Conservation (phyloP, 768 basidiomycete genomes). For the Tricholoma flavovirens region DNA sequence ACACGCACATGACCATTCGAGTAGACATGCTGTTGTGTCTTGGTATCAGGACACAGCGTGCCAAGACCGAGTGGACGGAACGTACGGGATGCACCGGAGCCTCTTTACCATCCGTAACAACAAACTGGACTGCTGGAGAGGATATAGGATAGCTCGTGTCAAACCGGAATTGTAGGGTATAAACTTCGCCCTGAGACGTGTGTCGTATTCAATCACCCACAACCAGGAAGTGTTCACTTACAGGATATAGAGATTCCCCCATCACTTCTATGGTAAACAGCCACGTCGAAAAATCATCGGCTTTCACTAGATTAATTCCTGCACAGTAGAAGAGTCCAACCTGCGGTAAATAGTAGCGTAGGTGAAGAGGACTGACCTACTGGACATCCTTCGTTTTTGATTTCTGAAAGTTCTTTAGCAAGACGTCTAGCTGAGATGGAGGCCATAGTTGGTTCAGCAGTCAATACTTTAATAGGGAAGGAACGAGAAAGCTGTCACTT, state of each 20-base stretch:
- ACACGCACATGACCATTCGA: conserved; percentile 76
- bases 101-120: conserved; percentile 55
- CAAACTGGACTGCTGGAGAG: conserved; percentile 83
- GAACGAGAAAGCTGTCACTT: not conserved
- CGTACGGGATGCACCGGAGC: conserved; percentile 79
- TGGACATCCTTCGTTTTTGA: conserved; percentile 60
- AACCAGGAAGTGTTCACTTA: conserved; percentile 20
- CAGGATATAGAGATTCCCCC: conserved; percentile 78
- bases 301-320: conserved; percentile 71
- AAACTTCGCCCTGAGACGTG: conserved; percentile 56
- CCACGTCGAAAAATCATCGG: conserved; percentile 79
- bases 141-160: conserved; percentile 81
- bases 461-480: not conserved
- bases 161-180: conserved; percentile 79
- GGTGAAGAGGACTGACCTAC: conserved; percentile 38
- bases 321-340: conserved; percentile 4
- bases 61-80: conserved; percentile 9
- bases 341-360: not conserved
- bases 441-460: conserved; percentile 34
- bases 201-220: not conserved
- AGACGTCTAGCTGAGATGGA: conserved; percentile 61
- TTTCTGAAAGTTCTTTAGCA: conserved; percentile 66
- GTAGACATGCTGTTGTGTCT: conserved; percentile 63
- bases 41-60: conserved; percentile 7
- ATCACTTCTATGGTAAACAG: conserved; percentile 74